Conservation (phyloP, 352 stramenopile species). For the Phytopythium vexans region DNA sequence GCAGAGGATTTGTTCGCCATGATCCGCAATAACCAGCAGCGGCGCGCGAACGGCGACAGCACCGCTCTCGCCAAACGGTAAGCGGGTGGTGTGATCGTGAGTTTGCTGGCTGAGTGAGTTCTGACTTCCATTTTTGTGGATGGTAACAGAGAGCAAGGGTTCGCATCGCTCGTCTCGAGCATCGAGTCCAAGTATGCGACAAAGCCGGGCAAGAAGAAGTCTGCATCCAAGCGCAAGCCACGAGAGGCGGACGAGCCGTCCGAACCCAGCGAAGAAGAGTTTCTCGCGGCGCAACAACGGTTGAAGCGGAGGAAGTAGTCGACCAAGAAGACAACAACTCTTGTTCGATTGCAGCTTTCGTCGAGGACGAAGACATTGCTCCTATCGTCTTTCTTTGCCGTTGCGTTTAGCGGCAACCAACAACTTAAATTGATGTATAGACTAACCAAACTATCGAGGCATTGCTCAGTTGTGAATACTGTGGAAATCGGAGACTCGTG, state of each 20-base stretch:
- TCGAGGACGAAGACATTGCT: not conserved
- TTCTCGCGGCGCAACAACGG: slow-evolving; percentile 48
- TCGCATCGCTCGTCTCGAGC: slow-evolving; percentile 51
- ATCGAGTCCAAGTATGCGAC: slow-evolving; percentile 66
- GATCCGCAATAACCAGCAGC: slow-evolving; percentile 54
- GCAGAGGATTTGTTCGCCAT: slow-evolving; percentile 58
- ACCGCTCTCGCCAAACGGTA: slow-evolving; percentile 42
- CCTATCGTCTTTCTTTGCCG: not conserved
- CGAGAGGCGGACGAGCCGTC: slow-evolving; percentile 11
- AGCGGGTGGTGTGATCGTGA: slow-evolving; percentile 5
- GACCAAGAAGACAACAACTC: not conserved
- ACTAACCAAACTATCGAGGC: slow-evolving; percentile 1
- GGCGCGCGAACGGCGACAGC: slow-evolving; percentile 25
- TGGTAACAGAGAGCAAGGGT: slow-evolving; percentile 43
- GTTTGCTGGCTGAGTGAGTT: slow-evolving; percentile 2
- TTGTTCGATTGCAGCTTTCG: not conserved
- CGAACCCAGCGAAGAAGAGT: slow-evolving; percentile 64
- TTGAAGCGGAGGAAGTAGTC: slow-evolving; percentile 36
- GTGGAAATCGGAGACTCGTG: too few species aligned
- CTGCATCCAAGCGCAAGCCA: slow-evolving; percentile 20
- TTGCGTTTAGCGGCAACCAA: too few species aligned
- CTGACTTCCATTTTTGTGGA: slow-evolving; percentile 1
- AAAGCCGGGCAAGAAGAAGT: slow-evolving; percentile 33
- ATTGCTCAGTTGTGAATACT: too few species aligned
- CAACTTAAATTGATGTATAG: slow-evolving; percentile 2